phyloP scores from a whole-genome alignment of 805 yeast species.

The Blastobotrys muscicola region DNA sequence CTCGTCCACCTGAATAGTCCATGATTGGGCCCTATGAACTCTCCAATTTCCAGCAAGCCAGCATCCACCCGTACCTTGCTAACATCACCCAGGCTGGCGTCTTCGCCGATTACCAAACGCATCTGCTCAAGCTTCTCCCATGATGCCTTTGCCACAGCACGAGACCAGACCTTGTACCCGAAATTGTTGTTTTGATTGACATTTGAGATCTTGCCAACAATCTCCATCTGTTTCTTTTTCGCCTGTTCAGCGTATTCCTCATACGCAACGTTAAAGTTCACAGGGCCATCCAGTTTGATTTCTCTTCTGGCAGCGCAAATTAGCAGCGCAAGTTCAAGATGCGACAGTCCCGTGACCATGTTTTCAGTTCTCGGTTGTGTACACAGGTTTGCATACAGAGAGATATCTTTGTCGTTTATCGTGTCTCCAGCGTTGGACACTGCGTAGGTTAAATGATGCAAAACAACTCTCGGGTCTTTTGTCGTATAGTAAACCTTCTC shows the following conservation, averaged over 20 bases:
- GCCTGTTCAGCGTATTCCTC: conserved; percentile 62
- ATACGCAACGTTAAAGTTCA: conserved; percentile 69
- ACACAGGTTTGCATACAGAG: no score
- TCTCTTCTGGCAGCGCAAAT: conserved; percentile 69
- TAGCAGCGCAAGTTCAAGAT: conserved; percentile 59
- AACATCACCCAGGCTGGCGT: conserved; percentile 27
- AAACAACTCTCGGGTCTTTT: conserved; percentile 38
- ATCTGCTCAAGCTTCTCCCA: conserved; percentile 64
- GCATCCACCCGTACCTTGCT: conserved; percentile 27
- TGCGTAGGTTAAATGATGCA: no score
- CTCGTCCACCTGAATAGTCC: conserved; percentile 34
- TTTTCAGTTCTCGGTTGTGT: conserved; percentile 14
- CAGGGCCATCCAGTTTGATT: conserved; percentile 45
- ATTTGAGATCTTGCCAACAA: no score
- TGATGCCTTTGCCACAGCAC: conserved; percentile 49
- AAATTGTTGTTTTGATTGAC: no score
- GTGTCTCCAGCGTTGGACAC: no score
- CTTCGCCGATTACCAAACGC: conserved; percentile 39
- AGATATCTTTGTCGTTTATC: no score
- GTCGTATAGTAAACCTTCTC: conserved; percentile 46
- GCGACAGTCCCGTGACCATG: conserved; percentile 41
- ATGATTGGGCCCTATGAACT: conserved; percentile 28
- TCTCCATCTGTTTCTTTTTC: conserved; percentile 17
- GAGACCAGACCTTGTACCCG: conserved; percentile 45
- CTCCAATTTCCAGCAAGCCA: conserved; percentile 25